Evolutionary conservation across 2,329 filamentous ascomycete genomes (phyloP), one percentile per base, ranked within the genome.

Genomic region (Fusarium neocosmosporiellum): DNA sequence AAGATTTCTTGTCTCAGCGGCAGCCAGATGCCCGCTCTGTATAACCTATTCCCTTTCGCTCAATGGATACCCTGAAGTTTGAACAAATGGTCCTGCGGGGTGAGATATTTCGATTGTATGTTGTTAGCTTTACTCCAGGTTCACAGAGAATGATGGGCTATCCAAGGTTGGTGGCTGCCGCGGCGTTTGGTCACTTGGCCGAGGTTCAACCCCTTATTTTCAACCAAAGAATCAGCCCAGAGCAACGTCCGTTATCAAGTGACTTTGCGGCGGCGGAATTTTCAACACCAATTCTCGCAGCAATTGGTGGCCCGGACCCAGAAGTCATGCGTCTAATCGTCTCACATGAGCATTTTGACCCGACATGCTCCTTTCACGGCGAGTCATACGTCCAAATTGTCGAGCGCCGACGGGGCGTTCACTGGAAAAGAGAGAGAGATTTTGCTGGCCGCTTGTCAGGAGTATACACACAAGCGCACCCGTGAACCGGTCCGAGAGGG

Each of bases 141-240:
- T 4, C 4, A 27, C 27, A 27, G 7, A 7, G 7, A 7, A 7
- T 27, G 27, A 7, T 27, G 27, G 27, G 27, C 27, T 27, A 33
- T 33, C 31, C 8, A 33, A 13, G 11, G 10, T 34, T 39, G 18
- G 18, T 39, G 7, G 18, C n/a, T 41, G 37, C 37, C 27, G 20
- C 41, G 22, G 27, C 22, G n/a, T 29, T 27, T 10, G 46, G 46
- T 9, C 2, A 31, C 8, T 5, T 18, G 2, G 8, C 3, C 2
- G 13, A 27, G 1, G 46, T n/a, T 18, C 3, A 0, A 1, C 4
- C 5, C 7, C 22, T 46, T 16, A 20, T 46, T 16, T 3, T 8
- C 16, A 8, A 18, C 6, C 7, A 13, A 16, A 4, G 1, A 0
- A 16, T 18, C 1, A 11, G 7, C 6, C 22, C 43, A n/a, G n/a